Conservation (phyloP, 495 filamentous ascomycete genomes). For the Tetracladium marchalianum region DNA sequence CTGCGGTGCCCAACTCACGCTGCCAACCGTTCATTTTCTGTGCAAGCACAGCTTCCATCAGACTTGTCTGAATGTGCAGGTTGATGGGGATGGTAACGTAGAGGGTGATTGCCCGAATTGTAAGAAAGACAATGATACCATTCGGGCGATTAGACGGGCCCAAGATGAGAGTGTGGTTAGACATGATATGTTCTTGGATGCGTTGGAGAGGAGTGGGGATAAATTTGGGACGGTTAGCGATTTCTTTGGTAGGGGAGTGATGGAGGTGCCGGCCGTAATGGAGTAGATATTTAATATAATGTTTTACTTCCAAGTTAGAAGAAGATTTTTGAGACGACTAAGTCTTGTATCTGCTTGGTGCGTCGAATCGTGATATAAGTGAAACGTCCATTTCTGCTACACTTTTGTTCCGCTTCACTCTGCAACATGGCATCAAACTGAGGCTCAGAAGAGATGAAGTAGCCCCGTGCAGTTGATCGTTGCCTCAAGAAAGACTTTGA, state of each 20-base stretch:
- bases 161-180: slow-evolving; percentile 82
- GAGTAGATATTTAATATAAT: slow-evolving; percentile 19
- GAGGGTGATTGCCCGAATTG: slow-evolving; percentile 76
- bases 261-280: slow-evolving; percentile 38
- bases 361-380: no score
- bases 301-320: no score
- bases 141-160: slow-evolving; percentile 71
- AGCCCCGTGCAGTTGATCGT: no score
- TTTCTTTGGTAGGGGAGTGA: slow-evolving; percentile 90
- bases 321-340: no score
- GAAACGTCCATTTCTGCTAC: no score
- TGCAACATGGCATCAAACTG: no score
- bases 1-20: slow-evolving; percentile 64
- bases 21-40: slow-evolving; percentile 88
- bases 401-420: no score
- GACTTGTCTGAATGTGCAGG: slow-evolving; percentile 48
- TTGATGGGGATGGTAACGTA: slow-evolving; percentile 39
- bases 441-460: no score
- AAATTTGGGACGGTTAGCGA: slow-evolving; percentile 82
- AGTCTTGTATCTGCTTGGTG: no score
- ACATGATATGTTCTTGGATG: slow-evolving; percentile 83
- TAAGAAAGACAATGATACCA: slow-evolving; percentile 70
- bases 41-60: slow-evolving; percentile 97
- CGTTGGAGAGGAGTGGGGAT: slow-evolving; percentile 69
- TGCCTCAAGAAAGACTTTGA: no score